phyloP scores from a whole-genome alignment of 176 grass and related monocot species.

The Oryza officinalis region DNA sequence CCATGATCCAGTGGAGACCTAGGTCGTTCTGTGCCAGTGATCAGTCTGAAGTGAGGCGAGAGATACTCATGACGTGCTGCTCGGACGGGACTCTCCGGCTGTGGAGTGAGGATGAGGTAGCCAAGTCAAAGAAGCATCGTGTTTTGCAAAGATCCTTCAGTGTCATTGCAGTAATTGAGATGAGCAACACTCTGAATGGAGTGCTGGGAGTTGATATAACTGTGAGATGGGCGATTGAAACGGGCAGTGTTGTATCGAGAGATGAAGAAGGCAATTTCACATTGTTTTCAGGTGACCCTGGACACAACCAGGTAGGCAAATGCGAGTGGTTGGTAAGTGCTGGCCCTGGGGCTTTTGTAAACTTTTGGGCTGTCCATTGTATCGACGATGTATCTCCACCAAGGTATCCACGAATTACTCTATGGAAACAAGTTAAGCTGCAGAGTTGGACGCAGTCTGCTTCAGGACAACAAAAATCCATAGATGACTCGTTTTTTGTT shows the following conservation, averaged over 20 bases:
- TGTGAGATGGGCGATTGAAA: conserved; percentile 80
- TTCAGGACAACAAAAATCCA: conserved; percentile 33
- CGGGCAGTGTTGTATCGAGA: conserved; percentile 44
- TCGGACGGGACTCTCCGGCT: conserved; percentile 76
- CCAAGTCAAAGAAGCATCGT: conserved; percentile 46
- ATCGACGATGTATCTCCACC: conserved; percentile 80
- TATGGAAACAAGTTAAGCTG: conserved; percentile 70
- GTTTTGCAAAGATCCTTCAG: conserved; percentile 59
- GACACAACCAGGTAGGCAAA: conserved; percentile 56
- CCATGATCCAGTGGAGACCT: conserved; percentile 94
- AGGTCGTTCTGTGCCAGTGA: not conserved
- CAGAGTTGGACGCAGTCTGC: conserved; percentile 27
- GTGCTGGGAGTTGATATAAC: conserved; percentile 66
- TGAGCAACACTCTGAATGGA: conserved; percentile 75
- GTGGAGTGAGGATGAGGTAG: conserved; percentile 67
- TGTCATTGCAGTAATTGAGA: conserved; percentile 74
- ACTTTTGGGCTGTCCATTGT: conserved; percentile 85
- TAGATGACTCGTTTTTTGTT: conserved; percentile 52
- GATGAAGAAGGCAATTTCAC: conserved; percentile 48
- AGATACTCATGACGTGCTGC: conserved; percentile 87
- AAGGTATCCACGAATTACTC: conserved; percentile 75
- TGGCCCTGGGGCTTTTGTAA: conserved; percentile 58
- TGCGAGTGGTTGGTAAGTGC: conserved; percentile 86
- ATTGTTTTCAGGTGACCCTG: conserved; percentile 55
- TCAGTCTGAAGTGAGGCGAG: conserved; percentile 48